phyloP scores from a whole-genome alignment of 352 stramenopile genomes.

The Lagenidium giganteum region DNA sequence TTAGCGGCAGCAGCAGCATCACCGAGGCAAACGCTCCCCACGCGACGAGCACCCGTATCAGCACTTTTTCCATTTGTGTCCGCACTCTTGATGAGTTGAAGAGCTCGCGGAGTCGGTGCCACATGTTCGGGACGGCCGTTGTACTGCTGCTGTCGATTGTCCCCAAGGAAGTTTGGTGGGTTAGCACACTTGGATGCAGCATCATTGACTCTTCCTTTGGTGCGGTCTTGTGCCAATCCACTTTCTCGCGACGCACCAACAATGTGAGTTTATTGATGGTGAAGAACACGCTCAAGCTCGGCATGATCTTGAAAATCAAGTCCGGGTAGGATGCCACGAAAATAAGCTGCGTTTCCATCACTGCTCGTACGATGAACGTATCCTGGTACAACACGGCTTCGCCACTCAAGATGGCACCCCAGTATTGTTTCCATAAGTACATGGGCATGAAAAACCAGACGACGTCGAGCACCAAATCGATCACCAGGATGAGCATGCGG shows the following conservation, averaged over 20 bases:
- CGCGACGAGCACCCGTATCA: background rate
- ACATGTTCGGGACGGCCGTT: background rate
- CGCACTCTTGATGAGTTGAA: too few relatives aligned
- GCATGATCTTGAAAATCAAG: conserved; percentile 14
- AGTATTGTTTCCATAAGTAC: conserved; percentile 9
- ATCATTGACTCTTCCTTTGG: background rate
- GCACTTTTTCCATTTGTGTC: too few relatives aligned
- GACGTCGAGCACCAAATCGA: conserved; percentile 14
- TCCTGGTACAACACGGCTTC: conserved; percentile 14
- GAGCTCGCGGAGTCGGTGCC: too few relatives aligned
- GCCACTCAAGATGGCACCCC: conserved; percentile 2
- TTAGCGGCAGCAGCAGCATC: background rate
- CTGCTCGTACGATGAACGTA: conserved; percentile 14
- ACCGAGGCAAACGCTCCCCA: background rate
- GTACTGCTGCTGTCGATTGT: background rate
- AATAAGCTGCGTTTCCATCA: conserved; percentile 16
- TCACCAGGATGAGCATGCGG: conserved; percentile 6
- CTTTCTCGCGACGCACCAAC: conserved; percentile 5
- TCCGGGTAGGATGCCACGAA: conserved; percentile 10
- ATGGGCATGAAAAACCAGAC: conserved; percentile 16
- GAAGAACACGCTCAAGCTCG: conserved; percentile 11
- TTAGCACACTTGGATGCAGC: too few relatives aligned
- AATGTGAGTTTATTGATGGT: conserved; percentile 12
- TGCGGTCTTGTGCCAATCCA: too few relatives aligned
- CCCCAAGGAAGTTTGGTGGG: conserved; percentile 1